Percentiles rank a stretch among this genome's conserved stretches.
phyloP scores from a whole-genome alignment of 805 yeast genomes.

The Metschnikowia rubicola region DNA sequence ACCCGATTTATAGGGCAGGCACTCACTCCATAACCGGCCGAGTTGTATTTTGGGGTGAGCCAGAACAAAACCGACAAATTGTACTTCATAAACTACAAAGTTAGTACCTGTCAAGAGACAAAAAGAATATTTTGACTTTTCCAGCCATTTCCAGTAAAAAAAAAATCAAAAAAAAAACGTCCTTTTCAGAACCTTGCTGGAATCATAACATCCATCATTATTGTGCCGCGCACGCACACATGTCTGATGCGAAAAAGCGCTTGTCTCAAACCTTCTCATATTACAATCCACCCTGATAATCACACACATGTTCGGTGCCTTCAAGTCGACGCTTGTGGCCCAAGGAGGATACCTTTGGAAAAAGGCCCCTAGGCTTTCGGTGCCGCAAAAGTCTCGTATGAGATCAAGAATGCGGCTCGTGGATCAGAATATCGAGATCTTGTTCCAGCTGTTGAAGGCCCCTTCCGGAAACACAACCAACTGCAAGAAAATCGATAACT shows the following conservation, averaged over 20 bases:
- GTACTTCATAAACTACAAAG: too few species aligned
- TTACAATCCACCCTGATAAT: not conserved
- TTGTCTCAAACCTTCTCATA: not conserved
- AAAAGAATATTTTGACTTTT: too few species aligned
- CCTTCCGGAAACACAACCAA: slow-evolving; percentile 33
- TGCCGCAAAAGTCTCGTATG: slow-evolving; percentile 77
- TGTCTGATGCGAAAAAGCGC: not conserved
- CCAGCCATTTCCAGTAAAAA: too few species aligned
- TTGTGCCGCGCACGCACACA: slow-evolving; percentile 1
- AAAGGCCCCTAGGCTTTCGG: slow-evolving; percentile 54
- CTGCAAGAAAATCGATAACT: slow-evolving; percentile 35
- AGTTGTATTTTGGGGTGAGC: too few species aligned
- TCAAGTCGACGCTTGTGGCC: slow-evolving; percentile 52
- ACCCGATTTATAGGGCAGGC: too few species aligned
- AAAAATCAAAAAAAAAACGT: too few species aligned
- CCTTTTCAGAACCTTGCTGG: too few species aligned
- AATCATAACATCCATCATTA: not conserved
- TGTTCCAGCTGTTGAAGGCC: slow-evolving; percentile 41
- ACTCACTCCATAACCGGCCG: too few species aligned
- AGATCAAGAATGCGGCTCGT: slow-evolving; percentile 79
- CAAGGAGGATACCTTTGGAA: slow-evolving; percentile 74
- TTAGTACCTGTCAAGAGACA: too few species aligned
- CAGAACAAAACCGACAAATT: too few species aligned
- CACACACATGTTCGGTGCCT: slow-evolving; percentile 62
- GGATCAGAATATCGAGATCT: slow-evolving; percentile 69